phyloP scores from a whole-genome alignment of 1,284 basidiomycete genomes.

The Ceratobasidium sp. region DNA sequence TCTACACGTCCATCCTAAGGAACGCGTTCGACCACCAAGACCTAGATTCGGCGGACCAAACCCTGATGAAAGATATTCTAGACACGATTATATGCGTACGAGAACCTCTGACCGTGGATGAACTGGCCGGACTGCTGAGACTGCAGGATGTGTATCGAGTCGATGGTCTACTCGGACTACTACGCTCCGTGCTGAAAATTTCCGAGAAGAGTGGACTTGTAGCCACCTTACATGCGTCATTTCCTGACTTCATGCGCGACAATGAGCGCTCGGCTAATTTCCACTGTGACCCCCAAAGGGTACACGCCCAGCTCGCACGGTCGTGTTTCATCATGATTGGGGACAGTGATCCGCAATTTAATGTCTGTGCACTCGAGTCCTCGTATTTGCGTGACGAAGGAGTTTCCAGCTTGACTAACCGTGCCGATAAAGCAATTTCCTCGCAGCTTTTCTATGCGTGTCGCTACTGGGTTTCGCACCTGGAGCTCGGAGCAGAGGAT shows the following conservation, averaged over 20 bases:
- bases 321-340: not conserved
- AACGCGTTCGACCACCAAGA: not conserved
- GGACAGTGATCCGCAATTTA: not conserved
- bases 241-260: not conserved
- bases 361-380: slow-evolving; percentile 4
- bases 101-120: not conserved
- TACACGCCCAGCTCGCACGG: not conserved
- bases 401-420: not conserved
- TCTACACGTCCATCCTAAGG: not conserved
- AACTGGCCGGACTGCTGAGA: not conserved
- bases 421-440: not conserved
- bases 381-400: not conserved
- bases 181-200: not conserved
- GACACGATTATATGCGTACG: not conserved
- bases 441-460: too few species aligned
- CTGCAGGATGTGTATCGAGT: not conserved
- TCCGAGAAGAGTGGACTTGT: not conserved
- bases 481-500: too few species aligned
- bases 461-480: too few species aligned
- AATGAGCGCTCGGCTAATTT: not conserved
- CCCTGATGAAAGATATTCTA: too few species aligned
- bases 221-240: too few species aligned
- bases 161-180: not conserved
- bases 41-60: not conserved
- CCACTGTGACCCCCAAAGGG: not conserved